phyloP scores from a whole-genome alignment of 768 basidiomycete species.

The Boletus rex-veris region DNA sequence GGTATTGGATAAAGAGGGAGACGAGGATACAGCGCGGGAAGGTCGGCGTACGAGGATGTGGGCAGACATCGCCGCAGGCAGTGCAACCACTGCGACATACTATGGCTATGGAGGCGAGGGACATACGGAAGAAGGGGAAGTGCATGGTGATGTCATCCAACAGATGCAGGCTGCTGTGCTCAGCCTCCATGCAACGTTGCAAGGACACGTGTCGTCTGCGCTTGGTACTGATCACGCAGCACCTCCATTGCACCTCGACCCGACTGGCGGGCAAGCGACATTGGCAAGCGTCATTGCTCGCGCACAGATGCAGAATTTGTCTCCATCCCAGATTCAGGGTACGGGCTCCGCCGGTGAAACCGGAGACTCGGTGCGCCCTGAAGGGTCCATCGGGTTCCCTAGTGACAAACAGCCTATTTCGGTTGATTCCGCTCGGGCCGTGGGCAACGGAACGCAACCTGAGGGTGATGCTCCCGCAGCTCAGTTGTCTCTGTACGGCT shows the following conservation, averaged over 20 bases:
- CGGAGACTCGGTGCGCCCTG: constrained; percentile 6
- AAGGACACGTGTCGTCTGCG: constrained; percentile 53
- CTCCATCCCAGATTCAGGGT: constrained; percentile 16
- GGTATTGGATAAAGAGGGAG: constrained; percentile 40
- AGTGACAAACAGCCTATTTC: constrained; percentile 3
- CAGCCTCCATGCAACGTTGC: constrained; percentile 52
- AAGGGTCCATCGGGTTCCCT: constrained; percentile 6
- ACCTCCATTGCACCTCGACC: constrained; percentile 36
- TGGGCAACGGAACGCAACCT: constrained; percentile 6
- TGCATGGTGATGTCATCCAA: constrained; percentile 45
- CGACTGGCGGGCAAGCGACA: constrained; percentile 59
- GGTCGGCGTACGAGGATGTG: constrained; percentile 61
- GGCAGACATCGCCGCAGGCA: constrained; percentile 53
- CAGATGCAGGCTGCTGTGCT: constrained; percentile 52
- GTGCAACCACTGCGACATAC: constrained; percentile 8
- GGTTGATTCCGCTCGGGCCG: constrained; percentile 5
- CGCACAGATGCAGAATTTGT: constrained; percentile 53
- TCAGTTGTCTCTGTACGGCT: constrained; percentile 61
- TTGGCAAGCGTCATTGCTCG: constrained; percentile 69
- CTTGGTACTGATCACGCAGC: constrained; percentile 41
- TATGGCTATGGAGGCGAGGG: constrained; percentile 20
- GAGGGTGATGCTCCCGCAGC: constrained; percentile 21
- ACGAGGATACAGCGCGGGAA: constrained; percentile 43
- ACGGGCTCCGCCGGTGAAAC: background rate
- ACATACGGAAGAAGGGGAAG: constrained; percentile 59